Base-by-base conservation (phyloP, 345 rosid species). In the Salix suchowensis region DNA sequence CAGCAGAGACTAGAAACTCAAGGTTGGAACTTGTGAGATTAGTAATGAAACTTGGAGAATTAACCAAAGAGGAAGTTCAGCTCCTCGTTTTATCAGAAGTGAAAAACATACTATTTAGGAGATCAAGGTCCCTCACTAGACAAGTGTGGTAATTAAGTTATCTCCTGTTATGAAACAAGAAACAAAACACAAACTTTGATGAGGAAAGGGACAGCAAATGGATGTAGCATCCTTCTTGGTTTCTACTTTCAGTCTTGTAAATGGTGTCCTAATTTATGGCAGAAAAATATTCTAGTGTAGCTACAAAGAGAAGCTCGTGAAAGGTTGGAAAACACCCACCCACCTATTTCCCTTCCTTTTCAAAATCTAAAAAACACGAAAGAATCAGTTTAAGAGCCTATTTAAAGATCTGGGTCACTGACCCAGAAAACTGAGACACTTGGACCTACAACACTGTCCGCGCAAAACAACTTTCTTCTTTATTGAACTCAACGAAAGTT, bases 381-480 rank as follows among this genome's bases (percentile, higher is more conserved):
- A 58, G 19, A 34, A 19, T 19, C 67, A 52, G 21, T 75, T 70
- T 26, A 68, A 50, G 68, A 77, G 54, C 72, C 61, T 14, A 48
- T 32, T 55, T 16, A 61, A 74, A 68, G 79, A 74, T 65, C 76
- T 60, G 75, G 21, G 70, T 70, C 30, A 66, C 62, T 23, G 61
- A 44, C 72, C 77, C 46, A 15, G 65, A 68, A 71, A 80, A 64
- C 54, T n/a, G 30, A 80, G 65, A 67, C 70, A 71, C 23, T 24
- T 23, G 74, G 76, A 54, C 75, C 81, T 67, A 77, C 81, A 68
- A 13, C 19, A 54, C 26, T 36, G 54, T 39, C 34, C 60, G n/a
- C 18, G 28, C 26, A 23, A 32, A 72, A n/a, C 54, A 48, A 60
- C 32, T 68, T 42, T 40, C 36, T 34, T 28, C 24, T 60, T 64